phyloP scores from a whole-genome alignment of 2,329 filamentous ascomycete species.

The Tetracladium maxilliforme region DNA sequence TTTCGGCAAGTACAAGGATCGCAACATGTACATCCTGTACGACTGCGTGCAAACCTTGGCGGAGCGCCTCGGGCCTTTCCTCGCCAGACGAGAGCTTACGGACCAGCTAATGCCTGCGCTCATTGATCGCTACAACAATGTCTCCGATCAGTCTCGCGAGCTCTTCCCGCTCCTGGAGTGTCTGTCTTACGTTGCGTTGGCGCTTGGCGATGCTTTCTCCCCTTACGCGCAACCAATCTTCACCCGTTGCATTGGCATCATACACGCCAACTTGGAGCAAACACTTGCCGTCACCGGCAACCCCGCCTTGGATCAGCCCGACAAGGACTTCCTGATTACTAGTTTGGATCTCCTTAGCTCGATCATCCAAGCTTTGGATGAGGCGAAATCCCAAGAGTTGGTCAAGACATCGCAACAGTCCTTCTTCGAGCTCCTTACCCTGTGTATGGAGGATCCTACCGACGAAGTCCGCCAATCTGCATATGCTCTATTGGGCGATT shows the following conservation, averaged over 20 bases:
- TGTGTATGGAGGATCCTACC: slow-evolving; percentile 82
- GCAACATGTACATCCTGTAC: slow-evolving; percentile 98
- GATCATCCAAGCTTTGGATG: slow-evolving; percentile 78
- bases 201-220: slow-evolving; percentile 67
- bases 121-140: slow-evolving; percentile 74
- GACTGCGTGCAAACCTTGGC: slow-evolving; percentile 96
- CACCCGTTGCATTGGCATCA: slow-evolving; percentile 74
- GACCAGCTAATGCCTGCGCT: slow-evolving; percentile 84
- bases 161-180: slow-evolving; percentile 94
- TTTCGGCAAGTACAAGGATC: slow-evolving; percentile 92
- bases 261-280: slow-evolving; percentile 81
- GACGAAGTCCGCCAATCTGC: slow-evolving; percentile 94
- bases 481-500: slow-evolving; percentile 88
- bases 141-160: slow-evolving; percentile 80
- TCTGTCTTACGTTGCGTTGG: slow-evolving; percentile 82
- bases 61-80: slow-evolving; percentile 70
- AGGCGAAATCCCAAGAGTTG: slow-evolving; percentile 58
- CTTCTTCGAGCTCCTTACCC: slow-evolving; percentile 80
- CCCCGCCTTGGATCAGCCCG: slow-evolving; percentile 57
- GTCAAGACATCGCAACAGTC: slow-evolving; percentile 62
- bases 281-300: slow-evolving; percentile 57
- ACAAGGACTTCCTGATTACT: slow-evolving; percentile 95
- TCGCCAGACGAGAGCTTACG: slow-evolving; percentile 71
- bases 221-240: slow-evolving; percentile 83
- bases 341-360: slow-evolving; percentile 87